phyloP scores from a whole-genome alignment of 1,139 yeast genomes.

The Wickerhamomyces sp. region DNA sequence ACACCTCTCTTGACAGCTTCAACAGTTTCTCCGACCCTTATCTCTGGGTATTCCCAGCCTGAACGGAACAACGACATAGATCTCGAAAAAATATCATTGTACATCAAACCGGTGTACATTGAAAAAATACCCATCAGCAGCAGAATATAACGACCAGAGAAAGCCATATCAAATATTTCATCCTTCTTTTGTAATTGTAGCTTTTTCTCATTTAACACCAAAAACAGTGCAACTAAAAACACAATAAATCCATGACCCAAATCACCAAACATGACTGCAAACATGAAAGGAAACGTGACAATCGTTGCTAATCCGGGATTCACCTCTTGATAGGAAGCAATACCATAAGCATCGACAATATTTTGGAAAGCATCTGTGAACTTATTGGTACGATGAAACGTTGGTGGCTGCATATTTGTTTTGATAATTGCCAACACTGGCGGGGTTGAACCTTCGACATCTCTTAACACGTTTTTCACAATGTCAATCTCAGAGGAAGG shows the following conservation, averaged over 20 bases:
- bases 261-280: constrained; percentile 87
- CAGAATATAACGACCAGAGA: constrained; percentile 66
- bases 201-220: constrained; percentile 58
- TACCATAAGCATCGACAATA: constrained; percentile 77
- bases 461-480: constrained; percentile 31
- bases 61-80: constrained; percentile 69
- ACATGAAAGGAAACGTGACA: constrained; percentile 80
- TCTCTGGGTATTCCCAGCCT: constrained; percentile 75
- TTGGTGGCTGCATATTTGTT: constrained; percentile 71
- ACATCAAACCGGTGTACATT: constrained; percentile 72
- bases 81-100: constrained; percentile 72
- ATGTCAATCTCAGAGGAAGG: constrained; percentile 50
- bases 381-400: constrained; percentile 71
- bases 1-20: constrained; percentile 52
- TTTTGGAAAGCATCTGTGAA: constrained; percentile 73
- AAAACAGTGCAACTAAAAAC: constrained; percentile 49
- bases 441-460: constrained; percentile 41
- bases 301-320: constrained; percentile 79
- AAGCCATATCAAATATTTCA: constrained; percentile 82
- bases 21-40: constrained; percentile 52
- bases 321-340: constrained; percentile 71
- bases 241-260: constrained; percentile 73
- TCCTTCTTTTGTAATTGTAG: constrained; percentile 61
- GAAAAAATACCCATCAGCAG: constrained; percentile 74
- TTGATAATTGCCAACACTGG: constrained; percentile 62